These are phyloP conservation scores for Lepraria neglecta DNA, from an alignment of 495 filamentous ascomycete genomes.

Conservation along the genomic window DNA sequence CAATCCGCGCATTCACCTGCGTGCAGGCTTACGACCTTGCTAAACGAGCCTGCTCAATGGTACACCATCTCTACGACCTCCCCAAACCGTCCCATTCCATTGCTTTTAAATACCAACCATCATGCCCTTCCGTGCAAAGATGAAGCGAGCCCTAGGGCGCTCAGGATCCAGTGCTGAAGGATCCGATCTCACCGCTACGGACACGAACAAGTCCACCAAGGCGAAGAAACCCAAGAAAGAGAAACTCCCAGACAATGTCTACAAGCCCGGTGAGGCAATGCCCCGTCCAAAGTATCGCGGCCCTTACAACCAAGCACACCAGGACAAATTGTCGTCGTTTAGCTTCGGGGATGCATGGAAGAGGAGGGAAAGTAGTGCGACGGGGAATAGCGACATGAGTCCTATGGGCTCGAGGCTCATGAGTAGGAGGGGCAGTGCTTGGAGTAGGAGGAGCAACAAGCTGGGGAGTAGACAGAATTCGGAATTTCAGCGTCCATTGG, in stretches of 20 bases:
- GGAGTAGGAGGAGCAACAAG: constrained; percentile 15
- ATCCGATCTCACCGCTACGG: constrained; percentile 28
- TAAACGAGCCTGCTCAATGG: background rate
- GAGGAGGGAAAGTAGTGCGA: constrained; percentile 30
- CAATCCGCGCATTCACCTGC: background rate
- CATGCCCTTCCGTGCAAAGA: constrained; percentile 44
- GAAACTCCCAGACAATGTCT: constrained; percentile 35
- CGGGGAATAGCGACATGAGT: constrained; percentile 23
- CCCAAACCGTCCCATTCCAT: background rate
- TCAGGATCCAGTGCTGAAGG: constrained; percentile 13
- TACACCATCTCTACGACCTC: background rate
- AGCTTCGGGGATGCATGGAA: constrained; percentile 39
- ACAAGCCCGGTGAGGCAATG: constrained; percentile 42
- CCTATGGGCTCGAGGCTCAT: constrained; percentile 29
- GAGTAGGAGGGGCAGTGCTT: constrained; percentile 26
- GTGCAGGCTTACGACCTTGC: background rate
- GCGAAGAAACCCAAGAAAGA: constrained; percentile 37
- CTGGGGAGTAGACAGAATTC: constrained; percentile 25
- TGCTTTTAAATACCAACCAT: background rate
- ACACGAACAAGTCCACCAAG: constrained; percentile 20
- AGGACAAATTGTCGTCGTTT: constrained; percentile 45
- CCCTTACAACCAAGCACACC: constrained; percentile 47
- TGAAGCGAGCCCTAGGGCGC: constrained; percentile 24
- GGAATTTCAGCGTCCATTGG: constrained; percentile 18
- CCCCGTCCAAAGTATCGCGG: constrained; percentile 49